A percentile compares a stretch with the other conserved stretches of the same genome.
Conservation (phyloP, 1,139 yeast genomes). For the Saccharomycopsis crataegensis region DNA sequence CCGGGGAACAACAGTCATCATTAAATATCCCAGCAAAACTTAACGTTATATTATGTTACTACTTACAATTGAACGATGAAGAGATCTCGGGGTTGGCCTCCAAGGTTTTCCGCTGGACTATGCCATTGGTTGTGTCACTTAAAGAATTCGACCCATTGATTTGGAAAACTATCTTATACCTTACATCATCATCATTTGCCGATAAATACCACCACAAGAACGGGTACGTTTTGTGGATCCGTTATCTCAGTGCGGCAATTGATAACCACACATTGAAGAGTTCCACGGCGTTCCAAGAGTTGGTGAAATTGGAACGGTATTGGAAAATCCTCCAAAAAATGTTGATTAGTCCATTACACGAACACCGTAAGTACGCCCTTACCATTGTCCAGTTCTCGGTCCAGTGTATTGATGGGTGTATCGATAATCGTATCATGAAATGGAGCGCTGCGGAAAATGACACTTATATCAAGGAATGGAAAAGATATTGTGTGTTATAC, state of each 20-base stretch:
- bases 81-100: constrained; percentile 31
- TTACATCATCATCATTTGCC: constrained; percentile 25
- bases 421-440: constrained; percentile 34
- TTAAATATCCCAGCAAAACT: background rate
- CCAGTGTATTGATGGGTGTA: constrained; percentile 34
- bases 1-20: background rate
- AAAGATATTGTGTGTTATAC: constrained; percentile 60
- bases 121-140: constrained; percentile 26
- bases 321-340: constrained; percentile 59
- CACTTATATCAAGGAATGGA: constrained; percentile 52
- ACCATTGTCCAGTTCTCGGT: constrained; percentile 61
- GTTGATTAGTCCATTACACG: constrained; percentile 52
- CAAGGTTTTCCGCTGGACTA: constrained; percentile 44
- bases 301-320: constrained; percentile 34
- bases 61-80: constrained; percentile 2
- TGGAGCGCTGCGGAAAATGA: constrained; percentile 37
- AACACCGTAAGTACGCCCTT: constrained; percentile 63
- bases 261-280: background rate
- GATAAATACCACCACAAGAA: constrained; percentile 33
- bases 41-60: background rate
- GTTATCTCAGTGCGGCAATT: constrained; percentile 33
- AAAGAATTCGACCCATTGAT: constrained; percentile 25
- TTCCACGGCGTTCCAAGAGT: background rate
- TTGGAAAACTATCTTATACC: constrained; percentile 40
- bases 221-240: constrained; percentile 48